Evolutionary conservation across 2,329 filamentous ascomycete genomes (phyloP).

Genomic region (Paramyrothecium roridum): DNA sequence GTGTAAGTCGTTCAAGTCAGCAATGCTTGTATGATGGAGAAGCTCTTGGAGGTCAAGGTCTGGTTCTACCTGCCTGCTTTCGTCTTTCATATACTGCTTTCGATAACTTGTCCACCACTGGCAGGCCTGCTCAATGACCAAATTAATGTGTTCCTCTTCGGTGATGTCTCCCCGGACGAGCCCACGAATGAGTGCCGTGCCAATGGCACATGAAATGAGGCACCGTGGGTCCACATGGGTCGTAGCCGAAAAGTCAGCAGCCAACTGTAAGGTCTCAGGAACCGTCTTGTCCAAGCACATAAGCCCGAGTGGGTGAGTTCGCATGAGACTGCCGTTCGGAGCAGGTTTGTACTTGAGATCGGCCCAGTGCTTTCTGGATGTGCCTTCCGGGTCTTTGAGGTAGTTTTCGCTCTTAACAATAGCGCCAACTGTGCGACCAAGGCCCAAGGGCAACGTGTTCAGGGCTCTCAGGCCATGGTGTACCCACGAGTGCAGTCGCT

Average conservation of each 20-base stretch:
- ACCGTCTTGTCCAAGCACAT: constrained; percentile 38
- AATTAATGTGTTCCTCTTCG: constrained; percentile 35
- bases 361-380: constrained; percentile 38
- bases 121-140: constrained; percentile 33
- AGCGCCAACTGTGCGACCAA: constrained; percentile 42
- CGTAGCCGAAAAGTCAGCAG: constrained; percentile 36
- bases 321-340: constrained; percentile 51
- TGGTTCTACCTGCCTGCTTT: constrained; percentile 22
- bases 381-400: constrained; percentile 32
- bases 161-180: constrained; percentile 41
- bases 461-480: constrained; percentile 42
- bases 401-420: constrained; percentile 38
- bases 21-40: constrained; percentile 31
- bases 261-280: constrained; percentile 39
- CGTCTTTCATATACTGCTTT: constrained; percentile 13
- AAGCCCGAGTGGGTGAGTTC: constrained; percentile 47
- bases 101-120: constrained; percentile 30
- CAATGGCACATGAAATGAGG: constrained; percentile 44
- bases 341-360: constrained; percentile 34
- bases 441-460: constrained; percentile 42
- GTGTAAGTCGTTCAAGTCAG: constrained; percentile 33
- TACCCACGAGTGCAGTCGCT: constrained; percentile 43
- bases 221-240: constrained; percentile 52
- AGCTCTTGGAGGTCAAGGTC: constrained; percentile 38
- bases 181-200: constrained; percentile 41